Base-by-base conservation (phyloP, 2,329 filamentous ascomycete genomes). In the Achaetomium macrosporum region DNA sequence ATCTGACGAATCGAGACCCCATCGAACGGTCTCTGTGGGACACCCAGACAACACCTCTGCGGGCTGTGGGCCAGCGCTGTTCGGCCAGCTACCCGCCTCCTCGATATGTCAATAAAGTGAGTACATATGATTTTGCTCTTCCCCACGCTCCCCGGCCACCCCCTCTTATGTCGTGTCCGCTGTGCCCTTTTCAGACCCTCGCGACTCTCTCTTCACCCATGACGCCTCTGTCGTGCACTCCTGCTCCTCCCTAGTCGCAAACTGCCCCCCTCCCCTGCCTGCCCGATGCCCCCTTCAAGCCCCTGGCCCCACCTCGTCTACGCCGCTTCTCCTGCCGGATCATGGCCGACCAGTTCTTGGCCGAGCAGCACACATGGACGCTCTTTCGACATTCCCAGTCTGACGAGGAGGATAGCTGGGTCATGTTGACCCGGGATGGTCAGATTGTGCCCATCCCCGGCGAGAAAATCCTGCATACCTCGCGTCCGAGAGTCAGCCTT, bases 401-500 rank as follows among this genome's bases (percentile, higher is more conserved):
- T 82, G 72, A 82, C 73, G 73, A 80, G 67, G 69, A 69, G 62
- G 69, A 72, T 66, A 83, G 79, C 64, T 96, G 92, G 92, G 92
- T 96, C 42, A 96, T 96, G 91, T 83, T 95, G 65, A 83, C 86
- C 65, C 81, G 86, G 65, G 68, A 74, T 39, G 76, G 78, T 61
- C 83, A 85, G 54, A 93, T 96, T 71, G 85, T 95, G 66, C 88
- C 87, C 65, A 81, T 96, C 43, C 88, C 88, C 42, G 84, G 87
- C 66, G 92, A 97, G 74, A 84, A 84, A 62, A 84, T 89, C 57
- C 79, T 95, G 55, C 88, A 88, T 71, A 87, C 83, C 61, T 90
- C 90, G 42, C 85, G 88, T 52, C 83, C 86, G 47, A 84, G 91
- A 59, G 90, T 92, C 63, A 83, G 80, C 59, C 77, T 96, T 57